Evolutionary conservation across 352 stramenopile genomes (phyloP).

Genomic region (Pythium utonaiense): DNA sequence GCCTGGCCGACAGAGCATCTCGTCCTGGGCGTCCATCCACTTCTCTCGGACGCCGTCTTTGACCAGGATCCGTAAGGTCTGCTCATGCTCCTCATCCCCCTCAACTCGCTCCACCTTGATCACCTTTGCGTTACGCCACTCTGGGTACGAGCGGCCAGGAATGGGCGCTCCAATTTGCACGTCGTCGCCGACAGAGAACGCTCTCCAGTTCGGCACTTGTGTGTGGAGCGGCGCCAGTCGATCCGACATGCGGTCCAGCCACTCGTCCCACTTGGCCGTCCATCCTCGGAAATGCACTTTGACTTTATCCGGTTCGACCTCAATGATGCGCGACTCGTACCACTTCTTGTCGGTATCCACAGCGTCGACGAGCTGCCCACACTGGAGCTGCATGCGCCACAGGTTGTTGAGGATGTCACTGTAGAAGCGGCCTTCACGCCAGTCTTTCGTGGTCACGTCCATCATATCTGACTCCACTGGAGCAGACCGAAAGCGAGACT

Average conservation of each 20-base stretch:
- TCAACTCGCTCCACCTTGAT: conserved; percentile 24
- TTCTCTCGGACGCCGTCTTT: conserved; percentile 38
- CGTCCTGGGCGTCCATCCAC: conserved; percentile 61
- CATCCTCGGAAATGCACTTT: conserved; percentile 96
- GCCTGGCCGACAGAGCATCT: conserved; percentile 51
- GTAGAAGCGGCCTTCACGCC: conserved; percentile 53
- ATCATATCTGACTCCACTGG: conserved; percentile 4
- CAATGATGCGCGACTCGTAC: conserved; percentile 63
- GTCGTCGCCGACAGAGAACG: conserved; percentile 50
- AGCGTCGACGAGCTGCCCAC: conserved; percentile 63
- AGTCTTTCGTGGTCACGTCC: conserved; percentile 24
- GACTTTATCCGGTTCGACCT: conserved; percentile 30
- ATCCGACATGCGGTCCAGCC: conserved; percentile 85
- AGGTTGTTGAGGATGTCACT: conserved; percentile 54
- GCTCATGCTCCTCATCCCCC: conserved; percentile 13
- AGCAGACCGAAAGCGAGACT: conserved; percentile 32
- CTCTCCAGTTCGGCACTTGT: conserved; percentile 64
- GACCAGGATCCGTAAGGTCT: conserved; percentile 38
- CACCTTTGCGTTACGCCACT: conserved; percentile 58
- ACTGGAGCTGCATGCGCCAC: conserved; percentile 57
- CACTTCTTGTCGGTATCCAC: conserved; percentile 78
- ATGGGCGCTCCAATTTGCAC: conserved; percentile 46
- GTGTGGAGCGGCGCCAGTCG: conserved; percentile 91
- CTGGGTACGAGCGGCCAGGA: conserved; percentile 37
- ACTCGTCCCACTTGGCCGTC: conserved; percentile 97